These are phyloP conservation scores for Fusarium acutatum DNA, from an alignment of 2,329 filamentous ascomycete genomes.

Conservation along the genomic window DNA sequence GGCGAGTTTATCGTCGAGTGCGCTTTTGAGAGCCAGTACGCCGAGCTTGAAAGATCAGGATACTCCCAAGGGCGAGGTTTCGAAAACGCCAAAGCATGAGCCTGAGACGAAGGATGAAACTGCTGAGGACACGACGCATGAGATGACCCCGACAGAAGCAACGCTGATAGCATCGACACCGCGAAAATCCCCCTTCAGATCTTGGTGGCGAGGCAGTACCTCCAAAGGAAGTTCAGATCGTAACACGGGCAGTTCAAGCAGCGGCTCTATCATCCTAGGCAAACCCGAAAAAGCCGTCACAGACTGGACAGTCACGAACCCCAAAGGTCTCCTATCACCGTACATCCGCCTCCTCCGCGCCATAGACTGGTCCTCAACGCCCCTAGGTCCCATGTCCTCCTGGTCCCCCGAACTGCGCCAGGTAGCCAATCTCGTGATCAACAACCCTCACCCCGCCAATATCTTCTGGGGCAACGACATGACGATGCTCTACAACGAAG, in stretches of 20 bases:
- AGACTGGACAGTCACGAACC: slow-evolving; percentile 47
- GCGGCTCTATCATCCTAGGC: slow-evolving; percentile 41
- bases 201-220: neutral
- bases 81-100: neutral
- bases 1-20: neutral
- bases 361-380: slow-evolving; percentile 54
- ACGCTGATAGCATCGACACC: neutral
- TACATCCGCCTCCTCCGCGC: slow-evolving; percentile 44
- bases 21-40: neutral
- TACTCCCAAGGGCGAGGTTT: neutral
- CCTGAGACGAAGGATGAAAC: neutral
- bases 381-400: slow-evolving; percentile 52
- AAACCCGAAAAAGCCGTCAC: slow-evolving; percentile 46
- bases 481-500: slow-evolving; percentile 71
- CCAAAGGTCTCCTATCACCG: slow-evolving; percentile 43
- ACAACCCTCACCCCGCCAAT: slow-evolving; percentile 55
- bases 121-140: neutral
- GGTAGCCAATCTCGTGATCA: slow-evolving; percentile 49
- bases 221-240: slow-evolving; percentile 41
- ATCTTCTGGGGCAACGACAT: slow-evolving; percentile 71
- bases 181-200: neutral
- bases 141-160: neutral
- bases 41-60: neutral
- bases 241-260: slow-evolving; percentile 40
- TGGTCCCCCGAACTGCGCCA: slow-evolving; percentile 58